Evolutionary conservation across 2,329 filamentous ascomycete genomes (phyloP).

Genomic region (Aspergillus clavatus): DNA sequence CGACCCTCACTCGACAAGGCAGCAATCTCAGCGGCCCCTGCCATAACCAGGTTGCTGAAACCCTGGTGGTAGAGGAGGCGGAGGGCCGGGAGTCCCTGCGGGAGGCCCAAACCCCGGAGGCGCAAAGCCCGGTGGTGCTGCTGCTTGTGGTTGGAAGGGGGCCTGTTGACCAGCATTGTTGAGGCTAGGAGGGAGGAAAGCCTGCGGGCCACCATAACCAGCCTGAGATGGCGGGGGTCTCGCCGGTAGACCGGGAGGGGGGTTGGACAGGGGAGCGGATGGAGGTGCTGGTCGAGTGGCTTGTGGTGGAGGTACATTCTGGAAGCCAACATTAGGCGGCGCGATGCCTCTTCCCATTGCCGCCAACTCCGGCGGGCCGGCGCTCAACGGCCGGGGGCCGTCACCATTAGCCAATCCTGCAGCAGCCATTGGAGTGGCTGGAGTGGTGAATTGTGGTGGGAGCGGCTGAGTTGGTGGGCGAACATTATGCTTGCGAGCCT

Average conservation of each 20-base stretch:
- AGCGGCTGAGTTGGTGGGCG: constrained; percentile 72
- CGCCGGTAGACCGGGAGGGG: constrained; percentile 56
- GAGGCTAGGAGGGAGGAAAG: constrained; percentile 39
- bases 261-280: constrained; percentile 44
- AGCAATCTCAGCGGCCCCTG: constrained; percentile 29
- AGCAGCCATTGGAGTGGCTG: constrained; percentile 39
- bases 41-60: constrained; percentile 41
- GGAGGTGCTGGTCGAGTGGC: constrained; percentile 55
- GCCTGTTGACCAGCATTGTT: constrained; percentile 28
- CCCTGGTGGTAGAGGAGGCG: constrained; percentile 38
- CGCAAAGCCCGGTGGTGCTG: constrained; percentile 48
- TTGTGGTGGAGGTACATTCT: constrained; percentile 40
- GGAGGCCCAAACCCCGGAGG: constrained; percentile 46
- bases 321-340: constrained; percentile 37
- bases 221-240: constrained; percentile 65
- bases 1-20: not conserved
- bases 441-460: constrained; percentile 65
- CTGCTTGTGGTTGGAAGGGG: constrained; percentile 34
- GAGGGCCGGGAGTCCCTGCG: constrained; percentile 23
- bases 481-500: constrained; percentile 92
- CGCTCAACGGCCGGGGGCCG: constrained; percentile 29
- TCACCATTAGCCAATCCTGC: constrained; percentile 44
- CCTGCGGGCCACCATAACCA: constrained; percentile 59
- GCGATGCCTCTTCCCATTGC: constrained; percentile 41
- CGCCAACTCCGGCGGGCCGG: constrained; percentile 30